phyloP scores from a whole-genome alignment of 257 asterid species.

The Scutellaria minor region DNA sequence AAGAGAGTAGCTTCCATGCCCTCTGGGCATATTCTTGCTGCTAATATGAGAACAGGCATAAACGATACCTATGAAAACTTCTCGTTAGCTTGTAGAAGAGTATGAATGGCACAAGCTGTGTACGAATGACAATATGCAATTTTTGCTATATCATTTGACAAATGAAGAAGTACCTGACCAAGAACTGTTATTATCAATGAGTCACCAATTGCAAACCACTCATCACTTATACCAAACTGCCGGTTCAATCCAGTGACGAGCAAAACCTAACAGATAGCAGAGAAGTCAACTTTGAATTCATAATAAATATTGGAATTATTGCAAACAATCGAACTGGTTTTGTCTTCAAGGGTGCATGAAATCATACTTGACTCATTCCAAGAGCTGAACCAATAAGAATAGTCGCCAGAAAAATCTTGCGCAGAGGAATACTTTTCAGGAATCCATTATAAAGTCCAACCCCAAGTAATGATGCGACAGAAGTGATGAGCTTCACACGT shows the following conservation, averaged over 20 bases:
- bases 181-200: constrained; percentile 86
- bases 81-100: not conserved
- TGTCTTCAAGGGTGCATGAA: not conserved
- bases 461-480: constrained; percentile 81
- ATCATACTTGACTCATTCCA: constrained; percentile 75
- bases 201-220: constrained; percentile 95
- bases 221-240: constrained; percentile 77
- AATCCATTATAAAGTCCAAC: constrained; percentile 84
- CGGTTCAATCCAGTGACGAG: constrained; percentile 87
- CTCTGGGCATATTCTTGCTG: constrained; percentile 81
- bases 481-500: constrained; percentile 83
- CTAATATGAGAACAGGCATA: constrained; percentile 90
- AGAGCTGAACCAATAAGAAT: constrained; percentile 73
- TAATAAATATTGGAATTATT: not conserved
- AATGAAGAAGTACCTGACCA: constrained; percentile 59
- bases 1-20: constrained; percentile 97
- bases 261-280: constrained; percentile 52
- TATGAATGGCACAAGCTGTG: not conserved
- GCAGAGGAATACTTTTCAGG: constrained; percentile 70
- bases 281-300: constrained; percentile 23
- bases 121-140: too few relatives aligned
- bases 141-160: not conserved
- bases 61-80: constrained; percentile 67
- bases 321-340: constrained; percentile 6
- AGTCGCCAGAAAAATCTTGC: constrained; percentile 70